These are phyloP conservation scores for Alternaria panax DNA, from an alignment of 2,329 filamentous ascomycete species.

Conservation along the genomic window DNA sequence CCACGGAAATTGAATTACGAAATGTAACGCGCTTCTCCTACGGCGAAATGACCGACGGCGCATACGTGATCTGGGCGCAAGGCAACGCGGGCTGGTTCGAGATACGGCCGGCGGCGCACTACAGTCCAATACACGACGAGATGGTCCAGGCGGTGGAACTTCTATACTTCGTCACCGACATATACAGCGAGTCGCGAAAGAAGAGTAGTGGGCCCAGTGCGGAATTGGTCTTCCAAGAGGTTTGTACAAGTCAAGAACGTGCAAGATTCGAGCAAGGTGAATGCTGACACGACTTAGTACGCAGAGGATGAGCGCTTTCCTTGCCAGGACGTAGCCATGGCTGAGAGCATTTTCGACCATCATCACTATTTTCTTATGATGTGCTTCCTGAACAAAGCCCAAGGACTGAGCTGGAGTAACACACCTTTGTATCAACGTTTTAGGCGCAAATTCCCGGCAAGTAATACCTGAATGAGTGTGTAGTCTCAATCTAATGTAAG, in stretches of 20 bases:
- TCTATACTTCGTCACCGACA: constrained; percentile 68
- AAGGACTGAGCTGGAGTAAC: constrained; percentile 54
- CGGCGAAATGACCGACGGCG: constrained; percentile 62
- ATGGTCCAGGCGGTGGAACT: constrained; percentile 70
- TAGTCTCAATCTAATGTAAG: constrained; percentile 12
- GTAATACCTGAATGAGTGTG: background rate
- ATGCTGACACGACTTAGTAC: constrained; percentile 37
- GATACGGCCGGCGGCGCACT: constrained; percentile 66
- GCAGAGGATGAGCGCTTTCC: constrained; percentile 43
- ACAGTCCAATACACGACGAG: constrained; percentile 63
- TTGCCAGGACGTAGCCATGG: constrained; percentile 35
- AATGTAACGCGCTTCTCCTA: constrained; percentile 58
- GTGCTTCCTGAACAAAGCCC: constrained; percentile 54
- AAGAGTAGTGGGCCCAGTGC: constrained; percentile 50
- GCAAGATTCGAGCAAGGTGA: background rate
- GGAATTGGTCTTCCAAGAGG: constrained; percentile 51
- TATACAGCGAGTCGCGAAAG: constrained; percentile 58
- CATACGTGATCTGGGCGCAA: constrained; percentile 70
- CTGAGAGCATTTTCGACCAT: constrained; percentile 40
- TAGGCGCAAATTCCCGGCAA: constrained; percentile 48
- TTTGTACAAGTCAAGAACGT: constrained; percentile 22
- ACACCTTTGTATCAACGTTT: constrained; percentile 54
- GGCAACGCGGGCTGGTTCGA: constrained; percentile 73
- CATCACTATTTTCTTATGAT: constrained; percentile 55
- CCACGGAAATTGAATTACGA: constrained; percentile 62